Percentiles rank a stretch among this genome's conserved stretches.
phyloP scores from a whole-genome alignment of 2,329 filamentous ascomycete species.

The Sporothrix protearum region DNA sequence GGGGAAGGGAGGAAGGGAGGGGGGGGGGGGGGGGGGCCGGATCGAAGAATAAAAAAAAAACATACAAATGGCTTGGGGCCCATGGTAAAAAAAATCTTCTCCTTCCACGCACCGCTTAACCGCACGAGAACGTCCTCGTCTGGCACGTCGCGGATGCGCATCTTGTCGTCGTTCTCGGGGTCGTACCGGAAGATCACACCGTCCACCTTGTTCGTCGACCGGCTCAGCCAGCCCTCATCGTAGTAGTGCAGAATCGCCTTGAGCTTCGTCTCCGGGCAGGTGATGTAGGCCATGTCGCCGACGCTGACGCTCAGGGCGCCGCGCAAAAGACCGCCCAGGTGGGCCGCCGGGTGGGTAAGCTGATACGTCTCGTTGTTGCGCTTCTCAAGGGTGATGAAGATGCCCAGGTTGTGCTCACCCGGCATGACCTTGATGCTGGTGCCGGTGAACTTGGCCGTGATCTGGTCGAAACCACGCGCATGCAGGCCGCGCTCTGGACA shows the following conservation, averaged over 20 bases:
- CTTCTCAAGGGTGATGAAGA: conserved; percentile 83
- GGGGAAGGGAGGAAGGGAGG: no score
- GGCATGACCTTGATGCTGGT: conserved; percentile 89
- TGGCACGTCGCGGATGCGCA: conserved; percentile 77
- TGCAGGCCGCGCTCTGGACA: conserved; percentile 87
- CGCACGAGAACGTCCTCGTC: conserved; percentile 78
- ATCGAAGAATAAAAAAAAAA: conserved; percentile 28
- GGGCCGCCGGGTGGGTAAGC: conserved; percentile 89
- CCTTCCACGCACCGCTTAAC: conserved; percentile 83
- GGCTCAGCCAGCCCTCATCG: conserved; percentile 92
- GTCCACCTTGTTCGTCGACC: conserved; percentile 84
- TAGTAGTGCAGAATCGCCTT: conserved; percentile 91
- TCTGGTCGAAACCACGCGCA: conserved; percentile 89
- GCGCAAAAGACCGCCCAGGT: conserved; percentile 80
- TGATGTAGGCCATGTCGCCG: conserved; percentile 82
- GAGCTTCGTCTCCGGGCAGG: conserved; percentile 82
- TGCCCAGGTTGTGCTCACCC: conserved; percentile 90
- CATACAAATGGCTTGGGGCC: conserved; percentile 61
- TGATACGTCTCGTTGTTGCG: conserved; percentile 88
- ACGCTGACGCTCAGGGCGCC: conserved; percentile 88
- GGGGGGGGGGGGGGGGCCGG: no score
- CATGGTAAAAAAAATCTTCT: conserved; percentile 60
- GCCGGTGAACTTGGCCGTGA: conserved; percentile 96
- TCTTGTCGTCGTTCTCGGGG: conserved; percentile 76
- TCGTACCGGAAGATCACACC: conserved; percentile 90